Percentiles rank a stretch among this genome's conserved stretches.
Evolutionary conservation across 1,284 basidiomycete genomes (phyloP).

Genomic region (Apiotrichum mycotoxinovorans): DNA sequence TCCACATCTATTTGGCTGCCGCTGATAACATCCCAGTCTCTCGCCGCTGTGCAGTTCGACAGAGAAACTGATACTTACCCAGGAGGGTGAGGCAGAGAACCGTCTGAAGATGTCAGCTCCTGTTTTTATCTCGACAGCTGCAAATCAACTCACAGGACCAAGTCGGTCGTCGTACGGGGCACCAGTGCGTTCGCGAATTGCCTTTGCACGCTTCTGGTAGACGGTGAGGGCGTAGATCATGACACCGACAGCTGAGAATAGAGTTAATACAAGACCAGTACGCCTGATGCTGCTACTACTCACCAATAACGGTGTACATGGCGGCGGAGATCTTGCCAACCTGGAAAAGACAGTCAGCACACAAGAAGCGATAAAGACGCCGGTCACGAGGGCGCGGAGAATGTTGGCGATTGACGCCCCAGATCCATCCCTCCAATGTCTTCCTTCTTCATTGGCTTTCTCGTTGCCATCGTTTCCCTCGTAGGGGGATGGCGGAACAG

Average conservation of each 20-base stretch:
- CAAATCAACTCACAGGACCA: constrained; percentile 68
- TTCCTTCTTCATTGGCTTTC: not conserved
- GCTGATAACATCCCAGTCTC: no score
- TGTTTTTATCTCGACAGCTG: not conserved
- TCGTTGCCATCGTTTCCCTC: no score
- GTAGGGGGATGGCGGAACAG: no score
- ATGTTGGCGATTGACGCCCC: no score
- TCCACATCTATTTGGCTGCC: not conserved
- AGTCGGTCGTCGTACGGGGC: constrained; percentile 97
- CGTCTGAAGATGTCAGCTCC: constrained; percentile 57
- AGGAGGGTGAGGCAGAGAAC: constrained; percentile 79
- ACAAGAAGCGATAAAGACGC: not conserved
- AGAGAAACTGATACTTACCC: constrained; percentile 54
- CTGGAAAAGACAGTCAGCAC: constrained; percentile 18
- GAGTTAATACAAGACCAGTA: not conserved
- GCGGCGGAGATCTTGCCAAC: constrained; percentile 51
- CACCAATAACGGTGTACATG: constrained; percentile 51
- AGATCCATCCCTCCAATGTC: not conserved
- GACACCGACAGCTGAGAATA: constrained; percentile 75
- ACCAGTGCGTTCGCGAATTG: constrained; percentile 84
- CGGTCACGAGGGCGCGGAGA: no score
- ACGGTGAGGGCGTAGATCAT: constrained; percentile 95
- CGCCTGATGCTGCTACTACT: constrained; percentile 9
- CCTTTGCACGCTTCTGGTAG: constrained; percentile 92
- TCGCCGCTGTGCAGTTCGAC: not conserved